These are phyloP conservation scores for Coemansia sp. DNA, from an alignment of 192 early-diverging fungal species.

Conservation along the genomic window DNA sequence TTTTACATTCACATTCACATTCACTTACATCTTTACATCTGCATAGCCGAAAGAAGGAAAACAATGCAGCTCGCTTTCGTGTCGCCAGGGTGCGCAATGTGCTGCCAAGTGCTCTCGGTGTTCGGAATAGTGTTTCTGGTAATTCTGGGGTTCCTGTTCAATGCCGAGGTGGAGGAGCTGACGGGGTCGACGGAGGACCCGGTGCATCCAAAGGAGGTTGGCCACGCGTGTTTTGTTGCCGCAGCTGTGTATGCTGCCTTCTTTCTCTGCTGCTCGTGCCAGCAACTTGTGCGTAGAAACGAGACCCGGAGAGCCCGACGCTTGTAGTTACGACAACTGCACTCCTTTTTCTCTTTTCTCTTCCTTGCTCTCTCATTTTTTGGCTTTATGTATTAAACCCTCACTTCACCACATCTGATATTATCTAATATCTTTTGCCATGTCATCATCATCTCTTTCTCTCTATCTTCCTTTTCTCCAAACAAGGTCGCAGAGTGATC, in stretches of 20 bases:
- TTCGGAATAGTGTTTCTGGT: conserved; percentile 55
- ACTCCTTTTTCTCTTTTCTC: not conserved
- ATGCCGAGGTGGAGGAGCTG: conserved; percentile 51
- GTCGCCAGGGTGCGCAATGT: conserved; percentile 54
- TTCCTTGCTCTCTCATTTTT: not conserved
- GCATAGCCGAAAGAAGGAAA: not conserved
- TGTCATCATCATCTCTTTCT: not conserved
- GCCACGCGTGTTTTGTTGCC: conserved; percentile 51
- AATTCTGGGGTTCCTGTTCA: conserved; percentile 52
- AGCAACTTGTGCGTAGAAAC: conserved; percentile 40
- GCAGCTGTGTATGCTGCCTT: conserved; percentile 52
- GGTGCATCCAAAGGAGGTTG: conserved; percentile 54
- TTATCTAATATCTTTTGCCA: not conserved
- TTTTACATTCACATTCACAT: conserved; percentile 3
- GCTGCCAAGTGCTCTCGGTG: conserved; percentile 54
- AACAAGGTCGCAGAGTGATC: too few relatives aligned
- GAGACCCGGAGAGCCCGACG: conserved; percentile 47
- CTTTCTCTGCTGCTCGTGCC: conserved; percentile 55
- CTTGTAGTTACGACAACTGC: conserved; percentile 15
- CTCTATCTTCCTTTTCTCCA: too few relatives aligned
- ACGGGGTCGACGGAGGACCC: conserved; percentile 54
- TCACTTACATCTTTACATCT: conserved; percentile 5
- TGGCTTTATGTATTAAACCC: not conserved
- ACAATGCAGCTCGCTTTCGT: conserved; percentile 55
- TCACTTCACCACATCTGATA: too few relatives aligned